These are phyloP conservation scores for Grosmannia clavigera DNA, from an alignment of 2,329 filamentous ascomycete species.

Conservation along the genomic window DNA sequence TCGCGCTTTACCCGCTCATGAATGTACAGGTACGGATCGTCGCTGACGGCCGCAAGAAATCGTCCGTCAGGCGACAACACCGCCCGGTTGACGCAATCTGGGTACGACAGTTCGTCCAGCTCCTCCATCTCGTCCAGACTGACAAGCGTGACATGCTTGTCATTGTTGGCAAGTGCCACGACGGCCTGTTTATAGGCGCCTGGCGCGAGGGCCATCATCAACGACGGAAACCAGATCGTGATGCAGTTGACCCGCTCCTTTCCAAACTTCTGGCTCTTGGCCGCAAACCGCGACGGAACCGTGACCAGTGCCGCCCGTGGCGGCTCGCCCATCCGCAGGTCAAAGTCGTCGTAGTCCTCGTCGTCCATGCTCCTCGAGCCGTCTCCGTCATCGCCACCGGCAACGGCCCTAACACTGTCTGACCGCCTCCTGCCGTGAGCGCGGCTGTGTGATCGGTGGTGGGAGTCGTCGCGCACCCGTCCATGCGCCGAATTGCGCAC, in stretches of 20 bases:
- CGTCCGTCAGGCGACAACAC: constrained; percentile 84
- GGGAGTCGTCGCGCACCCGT: neutral
- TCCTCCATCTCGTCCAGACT: constrained; percentile 53
- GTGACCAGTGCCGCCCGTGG: neutral
- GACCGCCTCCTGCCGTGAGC: neutral
- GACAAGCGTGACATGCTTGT: constrained; percentile 77
- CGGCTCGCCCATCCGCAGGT: constrained; percentile 2
- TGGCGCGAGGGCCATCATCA: constrained; percentile 16
- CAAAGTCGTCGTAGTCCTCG: constrained; percentile 9
- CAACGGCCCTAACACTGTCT: neutral
- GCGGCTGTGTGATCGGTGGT: constrained; percentile 4
- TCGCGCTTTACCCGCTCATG: constrained; percentile 43
- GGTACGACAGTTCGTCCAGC: constrained; percentile 59
- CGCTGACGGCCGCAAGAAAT: constrained; percentile 71
- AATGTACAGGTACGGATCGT: constrained; percentile 77
- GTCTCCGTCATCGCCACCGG: constrained; percentile 19
- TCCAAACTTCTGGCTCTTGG: constrained; percentile 41
- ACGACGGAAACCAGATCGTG: constrained; percentile 48
- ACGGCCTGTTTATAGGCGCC: constrained; percentile 39
- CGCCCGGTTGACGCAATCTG: constrained; percentile 84
- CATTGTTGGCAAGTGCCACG: constrained; percentile 80
- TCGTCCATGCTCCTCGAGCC: constrained; percentile 5
- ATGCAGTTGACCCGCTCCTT: constrained; percentile 54
- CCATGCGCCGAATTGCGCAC: constrained; percentile 6
- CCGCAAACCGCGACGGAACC: constrained; percentile 17